Evolutionary conservation across 1,284 basidiomycete genomes (phyloP), one percentile per base, ranked within the genome.

Genomic region (Cutaneotrichosporon daszewskae): DNA sequence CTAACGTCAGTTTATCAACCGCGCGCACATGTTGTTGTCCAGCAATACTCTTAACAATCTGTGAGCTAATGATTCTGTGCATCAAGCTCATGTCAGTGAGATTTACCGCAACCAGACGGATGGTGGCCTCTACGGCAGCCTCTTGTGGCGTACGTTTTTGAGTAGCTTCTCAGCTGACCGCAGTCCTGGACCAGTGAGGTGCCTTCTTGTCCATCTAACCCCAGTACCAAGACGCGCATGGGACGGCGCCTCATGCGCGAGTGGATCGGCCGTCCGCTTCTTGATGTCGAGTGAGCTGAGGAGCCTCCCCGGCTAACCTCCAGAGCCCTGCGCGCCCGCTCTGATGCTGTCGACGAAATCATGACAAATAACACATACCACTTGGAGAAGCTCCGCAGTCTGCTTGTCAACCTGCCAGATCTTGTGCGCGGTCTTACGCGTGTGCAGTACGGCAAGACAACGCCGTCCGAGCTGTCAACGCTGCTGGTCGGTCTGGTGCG

Each of bases 61-160:
- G 72, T 81, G 47, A 20, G 78, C 55, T 3, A 5, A 7, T 11
- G 45, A 38, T 12, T 47, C 43, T 39, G 40, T 43, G 6, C 13
- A 5, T 4, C 32, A 31, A 25, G 37, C 47, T 50, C 17, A 26
- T 39, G 19, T 16, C 54, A 82, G 80, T 39, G 90, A 95, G 66
- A 81, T 95, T n/a, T 91, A 87, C 63, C 78, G 80, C 23, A 95
- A 95, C 57, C 83, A 88, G 57, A 90, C 88, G 1, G 84, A 92
- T 62, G 79, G 79, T 39, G 79, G 78, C 8, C 74, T 77, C 18
- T 77, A 74, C 40, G 94, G 92, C 1, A 87, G 87, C 29, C 69
- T 98, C 33, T 74, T 96, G 49, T 87, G 83, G 81, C 76, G 62
- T 62, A 33, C 53, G 64, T 61, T 28, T n/a, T 5, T 20, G 9